These are phyloP conservation scores for Cyclotella atomus DNA, from an alignment of 108 stramenopile species.

Conservation along the genomic window DNA sequence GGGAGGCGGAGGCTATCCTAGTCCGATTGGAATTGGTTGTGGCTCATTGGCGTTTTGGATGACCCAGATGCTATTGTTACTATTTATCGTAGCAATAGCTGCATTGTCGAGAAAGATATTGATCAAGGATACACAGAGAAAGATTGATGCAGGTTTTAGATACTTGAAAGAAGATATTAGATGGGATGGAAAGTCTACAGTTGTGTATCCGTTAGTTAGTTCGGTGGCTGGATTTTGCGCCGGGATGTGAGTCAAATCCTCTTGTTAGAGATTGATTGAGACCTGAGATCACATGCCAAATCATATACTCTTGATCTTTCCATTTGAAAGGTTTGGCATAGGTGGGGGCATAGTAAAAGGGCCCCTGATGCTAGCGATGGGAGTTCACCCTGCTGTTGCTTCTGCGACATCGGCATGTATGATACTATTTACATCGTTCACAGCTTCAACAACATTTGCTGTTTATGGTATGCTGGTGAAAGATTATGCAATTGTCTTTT, in stretches of 20 bases:
- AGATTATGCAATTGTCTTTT: constrained; percentile 86
- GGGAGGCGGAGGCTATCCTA: constrained; percentile 78
- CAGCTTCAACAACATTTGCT: constrained; percentile 89
- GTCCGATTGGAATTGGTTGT: constrained; percentile 90
- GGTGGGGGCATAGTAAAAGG: constrained; percentile 95
- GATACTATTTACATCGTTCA: constrained; percentile 92
- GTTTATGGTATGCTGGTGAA: constrained; percentile 90
- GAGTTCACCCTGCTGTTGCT: constrained; percentile 92
- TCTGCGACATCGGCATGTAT: constrained; percentile 91
- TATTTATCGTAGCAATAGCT: constrained; percentile 77
- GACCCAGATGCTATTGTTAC: constrained; percentile 74
- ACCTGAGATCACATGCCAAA: not conserved
- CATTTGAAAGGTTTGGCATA: constrained; percentile 72
- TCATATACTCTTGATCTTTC: constrained; percentile 24
- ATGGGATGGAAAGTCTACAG: constrained; percentile 86
- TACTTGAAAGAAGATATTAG: constrained; percentile 84
- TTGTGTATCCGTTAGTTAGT: constrained; percentile 89
- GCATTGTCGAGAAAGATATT: constrained; percentile 55
- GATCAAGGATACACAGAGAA: constrained; percentile 52
- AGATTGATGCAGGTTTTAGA: constrained; percentile 49
- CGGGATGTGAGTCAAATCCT: constrained; percentile 89
- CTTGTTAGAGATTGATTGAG: not conserved
- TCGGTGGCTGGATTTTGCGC: constrained; percentile 94
- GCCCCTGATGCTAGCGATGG: constrained; percentile 95
- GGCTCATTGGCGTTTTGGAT: constrained; percentile 80